Base-by-base conservation (phyloP, 108 stramenopile species). In the Bacterosira constricta region DNA sequence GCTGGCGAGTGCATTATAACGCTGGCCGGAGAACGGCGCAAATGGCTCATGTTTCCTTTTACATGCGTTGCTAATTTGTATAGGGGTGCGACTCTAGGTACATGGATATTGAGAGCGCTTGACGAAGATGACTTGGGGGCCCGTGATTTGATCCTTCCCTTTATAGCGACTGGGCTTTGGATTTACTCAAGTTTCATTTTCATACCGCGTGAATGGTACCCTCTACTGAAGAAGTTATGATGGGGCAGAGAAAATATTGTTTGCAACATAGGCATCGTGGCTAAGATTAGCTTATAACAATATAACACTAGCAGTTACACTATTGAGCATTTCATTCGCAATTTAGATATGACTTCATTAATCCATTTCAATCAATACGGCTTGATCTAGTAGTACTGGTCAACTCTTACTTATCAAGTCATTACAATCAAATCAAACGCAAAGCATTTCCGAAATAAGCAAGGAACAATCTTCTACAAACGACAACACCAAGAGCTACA, bases 141-240 rank as follows among this genome's bases (percentile, higher is more conserved):
- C 38, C 61, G 75, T n/a, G 75, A 71, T 42, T 34, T 76, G 3
- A 32, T 76, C 13, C 27, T 76, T 11, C 75, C 75, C 0, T n/a
- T 45, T 4, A 69, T 76, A 39, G 61, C 75, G 18, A 54, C 27
- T 41, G 46, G 36, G 23, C 61, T 76, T 20, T 76, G 75, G 75
- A 29, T 70, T 35, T 76, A 76, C 60, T 76, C 75, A 31, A 46
- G 69, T 0, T 76, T 76, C 39, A 32, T 76, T 23, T 76, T 76
- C 37, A 49, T 76, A 21, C 75, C 75, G 7, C 31, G 20, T 35
- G 60, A 63, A 44, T 76, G 75, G 75, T 76, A 70, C 27, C 75
- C 75, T 46, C 53, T 70, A 31, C 38, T 70, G n/a, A 74, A 45
- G 23, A 31, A 57, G 52, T 5, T n/a, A 13, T 18, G 41, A 29